Base-by-base conservation (phyloP, 2,329 filamentous ascomycete genomes). In the Xylaria sp. region DNA sequence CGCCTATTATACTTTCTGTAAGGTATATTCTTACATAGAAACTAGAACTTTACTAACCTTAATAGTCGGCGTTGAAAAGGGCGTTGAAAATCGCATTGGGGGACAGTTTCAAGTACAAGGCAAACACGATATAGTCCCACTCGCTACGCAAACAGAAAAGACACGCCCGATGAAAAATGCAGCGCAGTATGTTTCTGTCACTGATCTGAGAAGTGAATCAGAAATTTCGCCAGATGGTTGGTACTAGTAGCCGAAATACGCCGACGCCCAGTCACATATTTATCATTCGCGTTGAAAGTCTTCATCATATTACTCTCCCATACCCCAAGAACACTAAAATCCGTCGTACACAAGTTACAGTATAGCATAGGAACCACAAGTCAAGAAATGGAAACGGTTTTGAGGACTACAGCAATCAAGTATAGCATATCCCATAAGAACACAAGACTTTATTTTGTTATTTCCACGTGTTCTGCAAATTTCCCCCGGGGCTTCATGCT, bases 1-100 rank as follows among this genome's bases (percentile, higher is more conserved):
- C 2, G 4, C 49, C 27, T 62, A 55, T 27, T 45, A 44, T 7
- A 33, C 29, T 17, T n/a, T 54, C n/a, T 62, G 59, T 62, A 55
- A 47, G 59, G 20, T 11, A 7, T 6, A 33, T 25, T 20, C 5
- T n/a, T 1, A 1, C 9, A 2, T 3, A 11, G 31, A 22, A 33
- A 31, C 13, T 22, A 33, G 6, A 7, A 7, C 11, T 9, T n/a
- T 51, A 33, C 29, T 36, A 2, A 33, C 2, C 3, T 13, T 51
- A 1, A 38, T 38, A 62, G 59, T 47, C 27, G 59, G 59, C 5
- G 29, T 55, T 25, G 50, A 55, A 9, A 45, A 55, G 15, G 39
- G 50, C 2, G 50, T 45, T 17, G 38, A 62, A 47, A 62, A 31
- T 25, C 50, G 59, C 17, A 33, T 51, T 29, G 39, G 39, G 39